phyloP scores from a whole-genome alignment of 1,284 basidiomycete genomes.

The Exsudoporus floridanus region DNA sequence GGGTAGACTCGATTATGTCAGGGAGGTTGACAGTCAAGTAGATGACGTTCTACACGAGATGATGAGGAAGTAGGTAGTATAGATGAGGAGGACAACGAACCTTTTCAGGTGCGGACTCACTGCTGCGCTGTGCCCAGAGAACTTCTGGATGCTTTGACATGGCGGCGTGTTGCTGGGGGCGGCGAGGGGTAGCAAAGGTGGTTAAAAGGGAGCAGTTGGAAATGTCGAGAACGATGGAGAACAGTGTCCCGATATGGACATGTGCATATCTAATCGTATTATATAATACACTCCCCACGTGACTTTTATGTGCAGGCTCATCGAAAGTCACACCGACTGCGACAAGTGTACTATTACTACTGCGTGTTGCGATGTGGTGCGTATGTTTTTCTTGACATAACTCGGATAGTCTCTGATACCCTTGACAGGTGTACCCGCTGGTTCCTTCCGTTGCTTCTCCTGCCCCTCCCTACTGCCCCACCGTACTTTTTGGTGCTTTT shows the following conservation, averaged over 20 bases:
- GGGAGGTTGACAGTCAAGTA: conserved; percentile 79
- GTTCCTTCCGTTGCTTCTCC: conserved; percentile 73
- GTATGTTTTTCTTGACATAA: conserved; percentile 4
- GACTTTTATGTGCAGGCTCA: conserved; percentile 30
- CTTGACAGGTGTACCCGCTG: conserved; percentile 71
- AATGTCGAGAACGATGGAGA: conserved; percentile 40
- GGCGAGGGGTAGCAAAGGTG: conserved; percentile 4
- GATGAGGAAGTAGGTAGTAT: conserved; percentile 11
- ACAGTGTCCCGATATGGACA: conserved; percentile 25
- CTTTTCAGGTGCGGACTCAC: conserved; percentile 63
- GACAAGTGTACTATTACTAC: too few species aligned
- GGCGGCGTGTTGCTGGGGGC: conserved; percentile 28
- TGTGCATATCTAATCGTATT: conserved; percentile 12
- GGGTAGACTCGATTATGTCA: conserved; percentile 54
- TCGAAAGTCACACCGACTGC: too few species aligned
- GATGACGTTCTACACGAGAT: conserved; percentile 67
- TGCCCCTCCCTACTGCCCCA: conserved; percentile 75
- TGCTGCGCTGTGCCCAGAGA: conserved; percentile 91
- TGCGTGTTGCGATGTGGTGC: conserved; percentile 20
- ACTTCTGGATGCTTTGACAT: conserved; percentile 77
- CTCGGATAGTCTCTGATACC: neutral
- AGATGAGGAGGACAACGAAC: conserved; percentile 37
- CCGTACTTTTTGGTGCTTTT: conserved; percentile 75
- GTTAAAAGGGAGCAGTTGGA: conserved; percentile 27
- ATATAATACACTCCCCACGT: conserved; percentile 34